These are phyloP conservation scores for Chaetomiaceae sp. DNA, from an alignment of 2,329 filamentous ascomycete genomes.

Conservation along the genomic window DNA sequence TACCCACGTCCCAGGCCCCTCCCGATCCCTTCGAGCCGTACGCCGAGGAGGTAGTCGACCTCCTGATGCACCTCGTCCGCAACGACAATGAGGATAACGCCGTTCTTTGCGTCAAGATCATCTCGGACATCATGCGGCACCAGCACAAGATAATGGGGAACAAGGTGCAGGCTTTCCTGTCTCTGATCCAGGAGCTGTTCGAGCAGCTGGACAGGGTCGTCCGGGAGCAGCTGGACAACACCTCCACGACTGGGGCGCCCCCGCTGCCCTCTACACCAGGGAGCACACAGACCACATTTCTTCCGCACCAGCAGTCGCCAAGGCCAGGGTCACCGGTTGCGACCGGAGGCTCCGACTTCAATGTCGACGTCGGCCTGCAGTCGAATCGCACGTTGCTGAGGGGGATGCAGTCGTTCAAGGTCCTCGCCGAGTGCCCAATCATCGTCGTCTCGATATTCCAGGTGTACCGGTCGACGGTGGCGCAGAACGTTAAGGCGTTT, in stretches of 20 bases:
- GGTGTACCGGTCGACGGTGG: conserved; percentile 75
- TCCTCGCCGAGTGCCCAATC: conserved; percentile 94
- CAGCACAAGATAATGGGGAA: conserved; percentile 74
- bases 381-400: conserved; percentile 74
- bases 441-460: conserved; percentile 99
- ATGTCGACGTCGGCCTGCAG: conserved; percentile 74
- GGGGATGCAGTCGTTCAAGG: conserved; percentile 99
- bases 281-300: conserved; percentile 65
- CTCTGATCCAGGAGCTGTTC: conserved; percentile 92
- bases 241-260: conserved; percentile 46
- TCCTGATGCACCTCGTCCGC: conserved; percentile 82
- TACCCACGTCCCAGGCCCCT: conserved; percentile 67
- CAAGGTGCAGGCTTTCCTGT: conserved; percentile 85
- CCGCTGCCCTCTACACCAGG: conserved; percentile 64
- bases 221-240: conserved; percentile 87
- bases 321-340: conserved; percentile 85
- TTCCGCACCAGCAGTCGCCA: conserved; percentile 58
- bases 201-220: conserved; percentile 92
- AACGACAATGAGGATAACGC: conserved; percentile 98
- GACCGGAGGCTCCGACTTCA: conserved; percentile 69
- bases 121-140: conserved; percentile 93
- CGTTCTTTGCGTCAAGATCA: conserved; percentile 95
- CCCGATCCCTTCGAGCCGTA: conserved; percentile 82
- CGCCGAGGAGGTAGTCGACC: conserved; percentile 81
- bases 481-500: conserved; percentile 83